Evolutionary conservation across 352 stramenopile genomes (phyloP).

Genomic region (Thraustochytrium sp.): DNA sequence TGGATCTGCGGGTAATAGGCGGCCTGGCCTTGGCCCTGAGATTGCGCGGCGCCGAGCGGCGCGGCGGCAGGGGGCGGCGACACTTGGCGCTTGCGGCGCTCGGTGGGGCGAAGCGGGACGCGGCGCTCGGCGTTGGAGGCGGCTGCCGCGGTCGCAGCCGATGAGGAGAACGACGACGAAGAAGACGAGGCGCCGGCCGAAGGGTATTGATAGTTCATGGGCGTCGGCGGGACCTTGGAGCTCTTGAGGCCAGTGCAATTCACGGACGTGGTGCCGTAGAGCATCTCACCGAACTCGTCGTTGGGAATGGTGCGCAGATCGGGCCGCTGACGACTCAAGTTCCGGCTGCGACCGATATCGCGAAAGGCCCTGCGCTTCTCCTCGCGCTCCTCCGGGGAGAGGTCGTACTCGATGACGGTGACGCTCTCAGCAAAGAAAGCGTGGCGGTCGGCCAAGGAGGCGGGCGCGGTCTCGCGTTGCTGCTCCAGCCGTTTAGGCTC

Average conservation of each 20-base stretch:
- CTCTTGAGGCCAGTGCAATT: neutral
- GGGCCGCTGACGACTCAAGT: constrained; percentile 1
- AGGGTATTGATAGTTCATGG: neutral
- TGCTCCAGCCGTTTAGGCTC: too few species aligned
- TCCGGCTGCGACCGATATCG: neutral
- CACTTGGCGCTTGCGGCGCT: neutral
- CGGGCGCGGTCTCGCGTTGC: too few species aligned
- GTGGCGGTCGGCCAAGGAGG: too few species aligned
- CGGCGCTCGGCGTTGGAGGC: neutral
- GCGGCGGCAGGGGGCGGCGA: neutral
- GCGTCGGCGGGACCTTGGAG: neutral
- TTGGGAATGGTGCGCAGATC: neutral
- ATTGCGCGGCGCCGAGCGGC: neutral
- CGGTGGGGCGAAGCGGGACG: neutral
- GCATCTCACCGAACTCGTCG: constrained; percentile 21
- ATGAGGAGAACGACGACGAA: neutral
- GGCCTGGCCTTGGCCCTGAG: too few species aligned
- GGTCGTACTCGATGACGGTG: constrained; percentile 33
- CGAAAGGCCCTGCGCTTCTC: constrained; percentile 12
- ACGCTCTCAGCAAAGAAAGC: constrained; percentile 26
- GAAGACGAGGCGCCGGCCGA: neutral
- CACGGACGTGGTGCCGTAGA: neutral
- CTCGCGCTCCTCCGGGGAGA: constrained; percentile 14
- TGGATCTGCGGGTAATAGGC: neutral
- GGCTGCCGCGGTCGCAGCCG: neutral